These are phyloP conservation scores for Tylopilus rubrobrunneus DNA, from an alignment of 768 basidiomycete species.

Conservation along the genomic window DNA sequence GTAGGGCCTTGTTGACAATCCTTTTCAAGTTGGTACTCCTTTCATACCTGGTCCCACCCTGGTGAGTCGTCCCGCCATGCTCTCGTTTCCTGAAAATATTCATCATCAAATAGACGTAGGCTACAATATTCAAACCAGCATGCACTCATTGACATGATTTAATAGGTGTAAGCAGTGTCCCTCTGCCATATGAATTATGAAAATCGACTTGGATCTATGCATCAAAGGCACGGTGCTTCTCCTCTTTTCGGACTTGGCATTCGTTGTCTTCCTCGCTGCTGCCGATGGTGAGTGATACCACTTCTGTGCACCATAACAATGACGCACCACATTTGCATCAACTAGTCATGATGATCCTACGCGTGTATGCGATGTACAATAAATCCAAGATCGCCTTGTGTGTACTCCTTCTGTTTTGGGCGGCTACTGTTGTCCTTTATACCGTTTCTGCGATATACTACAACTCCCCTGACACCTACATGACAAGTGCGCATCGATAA, in stretches of 20 bases:
- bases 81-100: neutral
- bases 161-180: constrained; percentile 14
- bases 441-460: neutral
- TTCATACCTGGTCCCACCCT: constrained; percentile 19
- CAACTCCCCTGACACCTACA: neutral
- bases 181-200: neutral
- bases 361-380: constrained; percentile 21
- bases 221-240: constrained; percentile 10
- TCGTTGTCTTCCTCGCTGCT: constrained; percentile 12
- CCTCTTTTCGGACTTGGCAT: neutral
- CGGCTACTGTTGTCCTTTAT: neutral
- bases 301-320: neutral
- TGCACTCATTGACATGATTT: neutral
- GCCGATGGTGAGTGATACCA: constrained; percentile 15
- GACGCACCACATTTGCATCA: neutral
- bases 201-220: neutral
- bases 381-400: constrained; percentile 2
- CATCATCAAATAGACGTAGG: constrained; percentile 13
- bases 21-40: constrained; percentile 9
- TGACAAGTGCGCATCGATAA: neutral
- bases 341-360: constrained; percentile 23
- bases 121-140: neutral
- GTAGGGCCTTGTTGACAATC: neutral
- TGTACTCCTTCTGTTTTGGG: constrained; percentile 1
- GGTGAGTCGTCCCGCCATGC: neutral